A percentile compares a stretch with the other conserved stretches of the same genome.
Conservation (phyloP, 768 basidiomycete genomes). For the Kwoniella bestiolae region DNA sequence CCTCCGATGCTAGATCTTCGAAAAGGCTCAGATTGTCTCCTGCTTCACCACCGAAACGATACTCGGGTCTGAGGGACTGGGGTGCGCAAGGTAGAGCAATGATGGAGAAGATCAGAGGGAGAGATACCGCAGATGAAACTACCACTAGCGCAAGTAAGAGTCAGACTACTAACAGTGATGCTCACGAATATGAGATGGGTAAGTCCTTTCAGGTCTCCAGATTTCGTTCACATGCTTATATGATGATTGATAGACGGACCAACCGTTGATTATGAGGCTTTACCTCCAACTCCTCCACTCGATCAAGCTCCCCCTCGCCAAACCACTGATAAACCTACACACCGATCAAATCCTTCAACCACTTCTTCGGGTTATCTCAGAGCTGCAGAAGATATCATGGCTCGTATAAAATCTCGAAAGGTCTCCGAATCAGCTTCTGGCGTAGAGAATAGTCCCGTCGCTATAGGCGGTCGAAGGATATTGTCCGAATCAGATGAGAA, state of each 20-base stretch:
- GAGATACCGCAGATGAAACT: conserved; percentile 43
- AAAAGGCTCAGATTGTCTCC: conserved; percentile 46
- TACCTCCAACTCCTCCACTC: conserved; percentile 43
- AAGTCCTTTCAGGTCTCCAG: too few species aligned
- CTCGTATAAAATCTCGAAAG: conserved; percentile 68
- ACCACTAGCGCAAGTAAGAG: conserved; percentile 37
- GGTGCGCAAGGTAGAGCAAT: conserved; percentile 49
- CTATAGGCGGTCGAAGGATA: conserved; percentile 17
- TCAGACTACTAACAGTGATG: conserved; percentile 10
- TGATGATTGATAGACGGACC: too few species aligned
- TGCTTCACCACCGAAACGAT: conserved; percentile 27
- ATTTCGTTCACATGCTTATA: too few species aligned
- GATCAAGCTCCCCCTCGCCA: conserved; percentile 1
- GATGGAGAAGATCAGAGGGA: conserved; percentile 49
- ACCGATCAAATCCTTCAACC: conserved; percentile 51
- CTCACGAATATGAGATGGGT: conserved; percentile 16
- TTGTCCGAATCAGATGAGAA: conserved; percentile 40
- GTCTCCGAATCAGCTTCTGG: conserved; percentile 47
- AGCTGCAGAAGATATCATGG: conserved; percentile 80
- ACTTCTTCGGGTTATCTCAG: conserved; percentile 64
- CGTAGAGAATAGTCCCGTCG: conserved; percentile 35
- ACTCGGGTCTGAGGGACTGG: conserved; percentile 43
- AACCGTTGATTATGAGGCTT: conserved; percentile 30
- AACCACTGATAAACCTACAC: conserved; percentile 25
- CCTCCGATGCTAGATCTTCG: conserved; percentile 32